These are phyloP conservation scores for Aspergillus alliaceus DNA, from an alignment of 2,329 filamentous ascomycete genomes.

Conservation along the genomic window DNA sequence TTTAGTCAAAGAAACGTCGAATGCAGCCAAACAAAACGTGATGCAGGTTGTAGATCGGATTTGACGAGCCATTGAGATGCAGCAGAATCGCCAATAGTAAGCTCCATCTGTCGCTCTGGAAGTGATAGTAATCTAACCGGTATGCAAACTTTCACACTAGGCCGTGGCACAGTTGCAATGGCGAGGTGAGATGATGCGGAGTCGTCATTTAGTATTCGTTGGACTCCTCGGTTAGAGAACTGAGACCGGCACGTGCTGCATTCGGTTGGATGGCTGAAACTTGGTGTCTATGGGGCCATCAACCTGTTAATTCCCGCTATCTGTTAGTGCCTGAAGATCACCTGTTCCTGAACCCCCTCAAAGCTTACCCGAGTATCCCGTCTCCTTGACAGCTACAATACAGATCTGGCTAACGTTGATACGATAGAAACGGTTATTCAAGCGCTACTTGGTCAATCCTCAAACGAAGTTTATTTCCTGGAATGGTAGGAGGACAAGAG, in stretches of 20 bases:
- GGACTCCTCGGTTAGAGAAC: neutral
- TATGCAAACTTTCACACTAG: neutral
- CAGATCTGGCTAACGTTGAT: neutral
- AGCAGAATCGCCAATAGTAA: neutral
- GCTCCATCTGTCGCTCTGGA: neutral
- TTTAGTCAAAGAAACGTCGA: neutral
- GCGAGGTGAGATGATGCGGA: neutral
- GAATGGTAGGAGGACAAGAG: no score
- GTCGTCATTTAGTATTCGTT: neutral
- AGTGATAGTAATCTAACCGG: neutral
- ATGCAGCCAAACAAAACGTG: neutral
- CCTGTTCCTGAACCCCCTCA: neutral
- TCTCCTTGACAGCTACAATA: neutral
- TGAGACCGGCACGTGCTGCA: neutral
- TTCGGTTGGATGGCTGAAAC: neutral
- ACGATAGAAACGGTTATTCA: neutral
- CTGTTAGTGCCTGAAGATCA: neutral
- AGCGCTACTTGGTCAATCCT: neutral
- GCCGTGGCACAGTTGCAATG: neutral
- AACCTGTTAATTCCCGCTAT: neutral
- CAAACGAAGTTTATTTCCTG: no score
- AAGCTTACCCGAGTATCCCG: neutral
- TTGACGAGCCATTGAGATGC: constrained; percentile 5
- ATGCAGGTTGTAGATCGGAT: constrained; percentile 1
- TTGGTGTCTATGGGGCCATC: neutral